phyloP scores from a whole-genome alignment of 73 alveolate species.

The Stentor roeselii region DNA sequence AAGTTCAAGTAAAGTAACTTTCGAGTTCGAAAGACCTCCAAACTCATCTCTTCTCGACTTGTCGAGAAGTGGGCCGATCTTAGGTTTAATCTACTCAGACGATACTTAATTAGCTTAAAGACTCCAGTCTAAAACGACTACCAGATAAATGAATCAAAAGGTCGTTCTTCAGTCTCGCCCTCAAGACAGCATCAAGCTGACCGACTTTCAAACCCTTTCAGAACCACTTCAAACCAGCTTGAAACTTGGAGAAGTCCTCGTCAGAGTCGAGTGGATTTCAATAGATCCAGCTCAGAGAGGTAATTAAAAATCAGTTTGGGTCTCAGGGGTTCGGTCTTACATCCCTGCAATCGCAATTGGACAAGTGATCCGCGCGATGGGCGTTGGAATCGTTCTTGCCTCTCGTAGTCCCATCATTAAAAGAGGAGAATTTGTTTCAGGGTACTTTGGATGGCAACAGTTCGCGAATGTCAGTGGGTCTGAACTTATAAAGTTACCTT shows the following conservation, averaged over 20 bases:
- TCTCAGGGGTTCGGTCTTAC: not conserved
- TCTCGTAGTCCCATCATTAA: not conserved
- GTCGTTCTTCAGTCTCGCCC: not conserved
- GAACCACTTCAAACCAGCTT: slow-evolving; percentile 11
- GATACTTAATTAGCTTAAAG: too few relatives aligned
- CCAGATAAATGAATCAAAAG: slow-evolving; percentile 18
- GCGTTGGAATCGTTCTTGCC: not conserved
- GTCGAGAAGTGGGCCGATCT: too few relatives aligned
- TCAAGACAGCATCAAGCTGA: not conserved
- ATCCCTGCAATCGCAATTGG: not conserved
- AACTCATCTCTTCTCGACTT: too few relatives aligned
- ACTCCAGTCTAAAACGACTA: too few relatives aligned
- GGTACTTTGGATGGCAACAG: slow-evolving; percentile 9
- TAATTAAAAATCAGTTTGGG: not conserved
- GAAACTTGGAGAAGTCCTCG: slow-evolving; percentile 12
- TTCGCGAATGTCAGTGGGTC: slow-evolving; percentile 5
- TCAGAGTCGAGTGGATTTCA: slow-evolving; percentile 23
- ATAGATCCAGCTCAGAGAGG: slow-evolving; percentile 22
- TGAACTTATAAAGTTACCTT: not conserved
- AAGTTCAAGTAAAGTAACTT: too few relatives aligned
- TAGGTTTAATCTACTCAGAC: too few relatives aligned
- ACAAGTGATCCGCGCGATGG: not conserved
- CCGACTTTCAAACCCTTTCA: not conserved
- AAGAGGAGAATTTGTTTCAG: not conserved
- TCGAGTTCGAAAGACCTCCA: too few relatives aligned